These are phyloP conservation scores for Trichoderma hamatum DNA, from an alignment of 2,329 filamentous ascomycete genomes.

Conservation along the genomic window DNA sequence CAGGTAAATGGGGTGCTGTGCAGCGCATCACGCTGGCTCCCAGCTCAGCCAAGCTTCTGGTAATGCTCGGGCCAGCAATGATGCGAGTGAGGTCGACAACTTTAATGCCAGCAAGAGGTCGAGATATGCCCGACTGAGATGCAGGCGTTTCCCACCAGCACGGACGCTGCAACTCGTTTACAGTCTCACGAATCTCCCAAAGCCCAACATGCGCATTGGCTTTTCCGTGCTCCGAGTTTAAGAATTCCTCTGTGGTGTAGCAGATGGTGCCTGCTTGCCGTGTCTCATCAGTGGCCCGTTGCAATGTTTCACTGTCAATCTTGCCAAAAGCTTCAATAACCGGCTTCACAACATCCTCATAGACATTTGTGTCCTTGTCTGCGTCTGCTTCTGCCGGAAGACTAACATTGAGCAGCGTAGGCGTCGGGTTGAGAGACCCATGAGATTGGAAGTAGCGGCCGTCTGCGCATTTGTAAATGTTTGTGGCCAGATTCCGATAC, in stretches of 20 bases:
- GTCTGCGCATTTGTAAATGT: constrained; percentile 32
- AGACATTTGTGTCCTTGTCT: constrained; percentile 24
- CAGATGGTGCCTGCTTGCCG: constrained; percentile 35
- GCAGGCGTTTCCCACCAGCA: constrained; percentile 24
- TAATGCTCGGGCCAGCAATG: constrained; percentile 4
- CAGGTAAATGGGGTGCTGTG: constrained; percentile 38
- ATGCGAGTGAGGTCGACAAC: constrained; percentile 51
- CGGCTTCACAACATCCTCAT: constrained; percentile 28
- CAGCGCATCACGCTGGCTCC: constrained; percentile 74
- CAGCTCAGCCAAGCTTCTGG: constrained; percentile 9
- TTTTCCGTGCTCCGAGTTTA: constrained; percentile 35
- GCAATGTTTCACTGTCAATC: constrained; percentile 27
- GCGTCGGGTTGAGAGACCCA: constrained; percentile 31
- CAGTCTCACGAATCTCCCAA: constrained; percentile 4
- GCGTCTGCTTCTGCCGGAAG: constrained; percentile 24
- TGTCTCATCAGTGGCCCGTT: constrained; percentile 30
- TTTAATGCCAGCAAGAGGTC: constrained; percentile 50
- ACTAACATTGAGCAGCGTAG: constrained; percentile 29
- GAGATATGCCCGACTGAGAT: not conserved
- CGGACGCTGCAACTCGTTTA: constrained; percentile 24
- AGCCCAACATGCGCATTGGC: constrained; percentile 27
- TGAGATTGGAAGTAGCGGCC: constrained; percentile 33
- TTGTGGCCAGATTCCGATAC: constrained; percentile 34
- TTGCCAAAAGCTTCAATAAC: constrained; percentile 27
- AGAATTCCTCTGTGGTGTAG: constrained; percentile 35